Conservation (phyloP, 2,329 filamentous ascomycete genomes). For the Ramichloridium luteum region DNA sequence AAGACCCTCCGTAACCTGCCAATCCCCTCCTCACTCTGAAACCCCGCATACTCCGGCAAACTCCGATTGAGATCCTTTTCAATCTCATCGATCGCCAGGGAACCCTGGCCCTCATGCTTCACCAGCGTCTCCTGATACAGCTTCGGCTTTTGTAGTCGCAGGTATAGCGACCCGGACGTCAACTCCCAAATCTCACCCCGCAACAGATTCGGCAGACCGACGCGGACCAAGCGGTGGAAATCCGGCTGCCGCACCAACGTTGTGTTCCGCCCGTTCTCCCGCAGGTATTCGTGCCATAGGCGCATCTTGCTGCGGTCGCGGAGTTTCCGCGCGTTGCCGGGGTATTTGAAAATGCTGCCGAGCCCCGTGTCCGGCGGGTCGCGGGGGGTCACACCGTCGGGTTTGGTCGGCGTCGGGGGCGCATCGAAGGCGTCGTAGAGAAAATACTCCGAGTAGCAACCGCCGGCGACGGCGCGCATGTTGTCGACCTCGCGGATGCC, state of each 20-base stretch:
- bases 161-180: conserved; percentile 78
- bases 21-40: conserved; percentile 93
- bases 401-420: conserved; percentile 39
- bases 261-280: conserved; percentile 83
- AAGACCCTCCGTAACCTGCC: conserved; percentile 77
- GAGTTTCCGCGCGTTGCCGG: conserved; percentile 85
- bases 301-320: conserved; percentile 95
- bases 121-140: conserved; percentile 72
- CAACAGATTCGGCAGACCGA: conserved; percentile 84
- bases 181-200: conserved; percentile 94
- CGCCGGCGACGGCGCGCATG: conserved; percentile 63
- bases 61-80: conserved; percentile 96
- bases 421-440: conserved; percentile 24
- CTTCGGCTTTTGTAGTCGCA: conserved; percentile 74
- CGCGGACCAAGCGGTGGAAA: conserved; percentile 92
- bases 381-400: conserved; percentile 22
- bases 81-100: conserved; percentile 94
- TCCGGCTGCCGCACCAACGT: conserved; percentile 91
- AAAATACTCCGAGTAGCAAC: conserved; percentile 83
- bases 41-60: conserved; percentile 91
- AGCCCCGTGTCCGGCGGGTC: conserved; percentile 78
- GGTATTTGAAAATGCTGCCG: conserved; percentile 86
- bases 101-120: conserved; percentile 75
- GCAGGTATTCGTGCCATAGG: conserved; percentile 87
- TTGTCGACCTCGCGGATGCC: conserved; percentile 80